These are phyloP conservation scores for Aspergillus sp. DNA, from an alignment of 2,329 filamentous ascomycete species.

Conservation along the genomic window DNA sequence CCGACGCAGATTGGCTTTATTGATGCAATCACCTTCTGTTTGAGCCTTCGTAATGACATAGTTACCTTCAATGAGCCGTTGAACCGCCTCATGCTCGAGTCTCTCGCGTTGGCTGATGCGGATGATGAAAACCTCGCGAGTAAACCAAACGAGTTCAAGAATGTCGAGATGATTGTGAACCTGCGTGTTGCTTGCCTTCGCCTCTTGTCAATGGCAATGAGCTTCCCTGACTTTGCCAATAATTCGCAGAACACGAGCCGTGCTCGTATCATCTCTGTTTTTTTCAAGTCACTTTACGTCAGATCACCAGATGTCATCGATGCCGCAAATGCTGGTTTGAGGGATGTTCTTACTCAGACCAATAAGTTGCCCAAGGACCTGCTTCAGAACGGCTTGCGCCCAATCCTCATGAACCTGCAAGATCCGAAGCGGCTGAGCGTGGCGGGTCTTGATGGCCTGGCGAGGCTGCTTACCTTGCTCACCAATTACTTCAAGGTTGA, in stretches of 20 bases:
- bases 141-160: conserved; percentile 92
- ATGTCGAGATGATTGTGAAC: conserved; percentile 90
- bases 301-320: conserved; percentile 90
- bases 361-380: conserved; percentile 94
- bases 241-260: conserved; percentile 64
- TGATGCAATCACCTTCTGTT: conserved; percentile 93
- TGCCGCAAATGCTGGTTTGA: conserved; percentile 86
- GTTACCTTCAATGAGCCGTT: conserved; percentile 89
- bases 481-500: conserved; percentile 99
- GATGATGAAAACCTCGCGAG: conserved; percentile 88
- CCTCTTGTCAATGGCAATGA: conserved; percentile 88
- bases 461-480: conserved; percentile 81
- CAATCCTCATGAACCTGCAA: conserved; percentile 94
- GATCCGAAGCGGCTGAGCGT: conserved; percentile 88
- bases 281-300: conserved; percentile 96
- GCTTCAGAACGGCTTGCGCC: conserved; percentile 87
- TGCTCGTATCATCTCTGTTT: conserved; percentile 80
- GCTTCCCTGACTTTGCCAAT: conserved; percentile 86
- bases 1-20: conserved; percentile 97
- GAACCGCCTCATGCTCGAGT: conserved; percentile 88
- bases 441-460: conserved; percentile 86
- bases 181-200: conserved; percentile 91
- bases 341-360: conserved; percentile 81
- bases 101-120: conserved; percentile 87
- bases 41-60: conserved; percentile 84